Base-by-base conservation (phyloP, 108 stramenopile species). In the Poteriospumella lacustris region DNA sequence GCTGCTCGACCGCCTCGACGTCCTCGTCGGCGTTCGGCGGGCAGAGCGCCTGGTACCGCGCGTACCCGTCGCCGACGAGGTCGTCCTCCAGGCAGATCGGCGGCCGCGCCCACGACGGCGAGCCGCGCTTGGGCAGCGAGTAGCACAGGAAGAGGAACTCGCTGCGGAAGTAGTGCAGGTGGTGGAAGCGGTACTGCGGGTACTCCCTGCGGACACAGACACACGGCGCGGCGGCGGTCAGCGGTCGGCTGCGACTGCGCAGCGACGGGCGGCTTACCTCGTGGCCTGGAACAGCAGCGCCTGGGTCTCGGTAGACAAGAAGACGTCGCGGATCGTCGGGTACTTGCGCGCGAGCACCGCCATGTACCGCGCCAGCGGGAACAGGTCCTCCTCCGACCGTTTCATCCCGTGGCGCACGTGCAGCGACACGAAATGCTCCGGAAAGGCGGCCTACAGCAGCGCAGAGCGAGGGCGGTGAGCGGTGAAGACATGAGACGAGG, bases 301-400 rank as follows among this genome's bases (percentile, higher is more conserved):
- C 24, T 52, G 31, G 9, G 70, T 73, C 47, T 73, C 70, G 12
- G 70, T 73, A 31, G 70, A 73, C 12, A 73, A 26, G 31, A 73
- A 73, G 28, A 73, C 33, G 36, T 73, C n/a, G 26, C 41, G 36
- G 12, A 73, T 5, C 5, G 9, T 5, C 36, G 70, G 70, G 5
- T 26, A 19, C 42, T 73, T 73, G 5, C 33, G 26, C 3, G 12
- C 3, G 33, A 73, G 15, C 9, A 73, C 28, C 26, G 28, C 33
- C 41, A 73, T 73, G 31, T 73, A 73, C 41, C 31, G 36, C 36
- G 43, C 28, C 33, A 73, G 42, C 5, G 70, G 70, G 5, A 42
- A 5, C n/a, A 3, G 41, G 33, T 3, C 3, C 9, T 12, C 70
- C 36, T 73, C 70, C 43, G 36, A 5, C 9, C 9, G 33, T 38